Conservation (phyloP, 1,284 basidiomycete species). For the Inonotus hispidus region DNA sequence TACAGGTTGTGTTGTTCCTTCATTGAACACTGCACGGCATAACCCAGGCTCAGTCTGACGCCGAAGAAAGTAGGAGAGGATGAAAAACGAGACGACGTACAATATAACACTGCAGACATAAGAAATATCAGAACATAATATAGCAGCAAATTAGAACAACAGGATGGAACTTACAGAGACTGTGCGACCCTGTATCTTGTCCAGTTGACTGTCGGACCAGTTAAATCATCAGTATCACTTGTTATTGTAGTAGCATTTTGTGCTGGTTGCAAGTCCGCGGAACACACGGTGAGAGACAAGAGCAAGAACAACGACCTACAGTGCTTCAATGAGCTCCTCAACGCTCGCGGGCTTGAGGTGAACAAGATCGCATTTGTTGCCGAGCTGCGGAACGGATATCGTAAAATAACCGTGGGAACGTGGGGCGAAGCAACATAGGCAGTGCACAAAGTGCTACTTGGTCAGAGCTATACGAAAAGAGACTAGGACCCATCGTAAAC, state of each 20-base stretch:
- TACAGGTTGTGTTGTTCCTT: slow-evolving; percentile 91
- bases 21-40: slow-evolving; percentile 69
- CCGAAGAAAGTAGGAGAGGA: slow-evolving; percentile 9
- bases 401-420: not conserved
- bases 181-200: slow-evolving; percentile 77
- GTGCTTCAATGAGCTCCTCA: slow-evolving; percentile 78
- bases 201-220: slow-evolving; percentile 52
- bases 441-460: not conserved
- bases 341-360: slow-evolving; percentile 74
- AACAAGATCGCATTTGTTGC: slow-evolving; percentile 93
- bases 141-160: not conserved
- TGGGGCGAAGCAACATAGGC: not conserved
- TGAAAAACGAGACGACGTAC: slow-evolving; percentile 38
- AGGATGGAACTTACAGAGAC: slow-evolving; percentile 67
- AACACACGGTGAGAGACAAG: not conserved
- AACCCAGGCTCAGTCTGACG: slow-evolving; percentile 18
- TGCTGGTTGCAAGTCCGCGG: not conserved
- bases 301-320: slow-evolving; percentile 45
- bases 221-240: not conserved
- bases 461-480: not conserved
- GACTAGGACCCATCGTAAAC: not conserved
- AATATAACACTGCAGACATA: slow-evolving; percentile 63
- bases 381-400: slow-evolving; percentile 47
- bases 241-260: slow-evolving; percentile 1
- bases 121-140: slow-evolving; percentile 13